These are phyloP conservation scores for Sugiyamaella valdiviana DNA, from an alignment of 805 yeast genomes.

Conservation along the genomic window DNA sequence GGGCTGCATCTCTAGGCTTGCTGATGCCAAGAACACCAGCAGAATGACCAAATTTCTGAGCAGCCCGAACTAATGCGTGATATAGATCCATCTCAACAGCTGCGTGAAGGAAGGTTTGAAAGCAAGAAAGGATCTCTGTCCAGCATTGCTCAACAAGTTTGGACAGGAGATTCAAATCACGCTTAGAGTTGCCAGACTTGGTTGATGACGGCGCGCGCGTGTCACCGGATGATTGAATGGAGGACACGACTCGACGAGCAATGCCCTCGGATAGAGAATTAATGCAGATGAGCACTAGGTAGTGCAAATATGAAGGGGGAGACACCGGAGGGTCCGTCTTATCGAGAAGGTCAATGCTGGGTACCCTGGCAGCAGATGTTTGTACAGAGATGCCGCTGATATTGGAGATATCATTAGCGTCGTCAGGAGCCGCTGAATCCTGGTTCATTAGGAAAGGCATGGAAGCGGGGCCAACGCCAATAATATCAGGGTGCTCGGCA, in stretches of 20 bases:
- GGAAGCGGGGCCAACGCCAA: constrained; percentile 23
- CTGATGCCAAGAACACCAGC: constrained; percentile 65
- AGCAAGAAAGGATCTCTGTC: constrained; percentile 39
- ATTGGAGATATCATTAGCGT: neutral
- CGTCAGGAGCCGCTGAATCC: constrained; percentile 8
- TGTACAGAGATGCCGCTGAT: constrained; percentile 14
- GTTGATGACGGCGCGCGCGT: neutral
- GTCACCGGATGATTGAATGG: neutral
- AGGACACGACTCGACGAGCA: constrained; percentile 32
- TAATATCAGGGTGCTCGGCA: constrained; percentile 31
- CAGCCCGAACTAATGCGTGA: constrained; percentile 58
- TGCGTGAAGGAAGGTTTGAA: constrained; percentile 52
- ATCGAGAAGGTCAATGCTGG: constrained; percentile 71
- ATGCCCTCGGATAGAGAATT: constrained; percentile 62
- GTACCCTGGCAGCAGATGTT: constrained; percentile 43
- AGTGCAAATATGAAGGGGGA: constrained; percentile 57
- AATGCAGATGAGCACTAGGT: constrained; percentile 49
- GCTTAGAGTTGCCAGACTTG: neutral
- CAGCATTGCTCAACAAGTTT: constrained; percentile 26
- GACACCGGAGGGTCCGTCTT: constrained; percentile 68
- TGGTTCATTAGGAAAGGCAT: constrained; percentile 14
- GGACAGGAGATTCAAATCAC: constrained; percentile 4
- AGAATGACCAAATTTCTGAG: constrained; percentile 77
- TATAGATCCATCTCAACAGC: constrained; percentile 66
- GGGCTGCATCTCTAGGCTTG: constrained; percentile 52